Evolutionary conservation across 75 land plant genomes (phyloP).

Genomic region (Pseudotsuga menziesii): DNA sequence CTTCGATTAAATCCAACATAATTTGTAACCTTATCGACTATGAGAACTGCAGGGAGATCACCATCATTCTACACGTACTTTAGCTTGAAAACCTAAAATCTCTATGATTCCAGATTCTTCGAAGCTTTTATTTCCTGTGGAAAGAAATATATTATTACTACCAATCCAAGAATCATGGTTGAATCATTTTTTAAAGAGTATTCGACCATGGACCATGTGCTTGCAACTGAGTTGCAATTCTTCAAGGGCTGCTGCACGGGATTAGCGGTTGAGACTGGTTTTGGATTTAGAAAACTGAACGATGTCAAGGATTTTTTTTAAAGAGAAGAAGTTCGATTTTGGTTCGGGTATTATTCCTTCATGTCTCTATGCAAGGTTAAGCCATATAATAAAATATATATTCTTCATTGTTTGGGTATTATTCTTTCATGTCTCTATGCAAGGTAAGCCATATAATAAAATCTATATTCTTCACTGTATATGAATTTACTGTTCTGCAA

Average conservation of each 20-base stretch:
- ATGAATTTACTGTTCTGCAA: too few relatives aligned
- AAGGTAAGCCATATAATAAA: too few relatives aligned
- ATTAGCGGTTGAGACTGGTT: slow-evolving; percentile 15
- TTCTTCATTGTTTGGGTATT: too few relatives aligned
- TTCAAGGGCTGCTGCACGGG: slow-evolving; percentile 46
- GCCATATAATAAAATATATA: too few relatives aligned
- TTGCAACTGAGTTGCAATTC: slow-evolving; percentile 53
- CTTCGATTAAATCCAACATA: too few relatives aligned
- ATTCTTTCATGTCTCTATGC: too few relatives aligned
- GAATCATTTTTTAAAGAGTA: slow-evolving; percentile 53
- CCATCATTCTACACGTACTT: too few relatives aligned
- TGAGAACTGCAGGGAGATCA: too few relatives aligned
- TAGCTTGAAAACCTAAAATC: too few relatives aligned
- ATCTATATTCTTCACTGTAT: too few relatives aligned
- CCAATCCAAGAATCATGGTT: slow-evolving; percentile 42
- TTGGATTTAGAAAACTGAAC: slow-evolving; percentile 33
- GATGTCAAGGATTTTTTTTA: slow-evolving; percentile 48
- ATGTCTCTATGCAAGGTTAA: slow-evolving; percentile 42
- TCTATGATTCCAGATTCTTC: slow-evolving; percentile 29
- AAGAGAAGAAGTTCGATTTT: slow-evolving; percentile 31
- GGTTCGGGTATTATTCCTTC: slow-evolving; percentile 30
- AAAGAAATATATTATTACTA: slow-evolving; percentile 29
- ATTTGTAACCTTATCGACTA: too few relatives aligned
- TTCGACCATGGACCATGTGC: slow-evolving; percentile 29
- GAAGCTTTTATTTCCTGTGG: slow-evolving; percentile 19